Conservation (phyloP, 495 filamentous ascomycete genomes). For the Echria macrotheca region DNA sequence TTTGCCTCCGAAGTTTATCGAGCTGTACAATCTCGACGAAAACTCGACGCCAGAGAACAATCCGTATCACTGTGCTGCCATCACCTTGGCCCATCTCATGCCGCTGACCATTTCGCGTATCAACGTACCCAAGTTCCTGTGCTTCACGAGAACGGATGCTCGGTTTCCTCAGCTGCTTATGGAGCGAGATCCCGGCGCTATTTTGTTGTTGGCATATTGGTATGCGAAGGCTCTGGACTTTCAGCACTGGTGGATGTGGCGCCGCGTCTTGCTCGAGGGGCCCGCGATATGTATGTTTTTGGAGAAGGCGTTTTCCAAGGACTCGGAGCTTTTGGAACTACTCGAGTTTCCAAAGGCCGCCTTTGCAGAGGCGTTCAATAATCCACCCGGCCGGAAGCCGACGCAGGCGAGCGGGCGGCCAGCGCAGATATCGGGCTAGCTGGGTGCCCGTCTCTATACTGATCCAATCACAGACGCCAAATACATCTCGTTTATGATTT, state of each 20-base stretch:
- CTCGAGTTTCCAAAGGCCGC: background rate
- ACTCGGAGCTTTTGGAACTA: background rate
- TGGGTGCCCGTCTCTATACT: too few relatives aligned
- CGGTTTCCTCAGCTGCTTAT: background rate
- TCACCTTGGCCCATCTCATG: conserved; percentile 1
- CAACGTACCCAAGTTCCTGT: background rate
- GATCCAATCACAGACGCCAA: too few relatives aligned
- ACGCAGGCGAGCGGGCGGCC: too few relatives aligned
- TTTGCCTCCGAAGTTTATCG: background rate
- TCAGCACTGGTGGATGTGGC: conserved; percentile 3
- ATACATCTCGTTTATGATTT: too few relatives aligned
- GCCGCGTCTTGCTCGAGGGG: background rate
- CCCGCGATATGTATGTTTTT: background rate
- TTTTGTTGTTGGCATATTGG: conserved; percentile 2
- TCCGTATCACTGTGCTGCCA: background rate
- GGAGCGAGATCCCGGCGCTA: background rate
- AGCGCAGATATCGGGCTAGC: too few relatives aligned
- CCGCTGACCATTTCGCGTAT: background rate
- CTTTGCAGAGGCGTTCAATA: background rate
- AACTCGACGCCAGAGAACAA: background rate
- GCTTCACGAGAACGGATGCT: too few relatives aligned
- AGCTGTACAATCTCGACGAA: conserved; percentile 1
- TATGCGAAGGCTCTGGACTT: background rate
- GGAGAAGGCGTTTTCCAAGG: background rate
- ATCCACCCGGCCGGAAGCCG: too few relatives aligned